phyloP scores from a whole-genome alignment of 805 yeast species.

The Hanseniaspora meyeri region DNA sequence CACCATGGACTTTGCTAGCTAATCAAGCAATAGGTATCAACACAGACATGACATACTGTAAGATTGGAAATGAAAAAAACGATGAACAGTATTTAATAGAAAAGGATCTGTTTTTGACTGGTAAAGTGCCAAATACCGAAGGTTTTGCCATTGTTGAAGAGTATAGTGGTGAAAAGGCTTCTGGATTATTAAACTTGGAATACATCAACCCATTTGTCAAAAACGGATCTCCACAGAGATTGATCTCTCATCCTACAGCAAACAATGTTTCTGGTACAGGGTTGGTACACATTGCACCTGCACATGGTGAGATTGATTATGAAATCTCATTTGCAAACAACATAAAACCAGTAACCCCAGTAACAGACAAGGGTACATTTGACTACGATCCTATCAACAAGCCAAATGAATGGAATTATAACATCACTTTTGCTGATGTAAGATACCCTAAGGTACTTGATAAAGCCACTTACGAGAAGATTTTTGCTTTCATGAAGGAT shows the following conservation, averaged over 20 bases:
- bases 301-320: constrained; percentile 93
- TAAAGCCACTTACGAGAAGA: constrained; percentile 37
- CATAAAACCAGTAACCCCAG: constrained; percentile 59
- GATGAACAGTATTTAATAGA: constrained; percentile 47
- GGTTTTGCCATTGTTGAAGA: neutral
- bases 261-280: constrained; percentile 81
- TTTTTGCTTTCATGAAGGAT: constrained; percentile 35
- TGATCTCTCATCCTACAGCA: constrained; percentile 73
- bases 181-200: constrained; percentile 26
- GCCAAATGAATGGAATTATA: constrained; percentile 21
- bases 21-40: constrained; percentile 74
- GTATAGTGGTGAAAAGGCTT: constrained; percentile 27
- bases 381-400: constrained; percentile 27
- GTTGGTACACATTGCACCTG: constrained; percentile 92
- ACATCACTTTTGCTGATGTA: neutral
- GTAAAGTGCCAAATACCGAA: constrained; percentile 26
- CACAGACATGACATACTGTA: constrained; percentile 43
- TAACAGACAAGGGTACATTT: constrained; percentile 63
- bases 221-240: constrained; percentile 34
- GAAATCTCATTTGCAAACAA: constrained; percentile 47
- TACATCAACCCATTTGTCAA: constrained; percentile 46
- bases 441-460: constrained; percentile 35
- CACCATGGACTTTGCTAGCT: constrained; percentile 94
- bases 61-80: constrained; percentile 27
- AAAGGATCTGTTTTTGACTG: constrained; percentile 32